Conservation (phyloP, 306 rosid genomes). For the Lupinus albus region DNA sequence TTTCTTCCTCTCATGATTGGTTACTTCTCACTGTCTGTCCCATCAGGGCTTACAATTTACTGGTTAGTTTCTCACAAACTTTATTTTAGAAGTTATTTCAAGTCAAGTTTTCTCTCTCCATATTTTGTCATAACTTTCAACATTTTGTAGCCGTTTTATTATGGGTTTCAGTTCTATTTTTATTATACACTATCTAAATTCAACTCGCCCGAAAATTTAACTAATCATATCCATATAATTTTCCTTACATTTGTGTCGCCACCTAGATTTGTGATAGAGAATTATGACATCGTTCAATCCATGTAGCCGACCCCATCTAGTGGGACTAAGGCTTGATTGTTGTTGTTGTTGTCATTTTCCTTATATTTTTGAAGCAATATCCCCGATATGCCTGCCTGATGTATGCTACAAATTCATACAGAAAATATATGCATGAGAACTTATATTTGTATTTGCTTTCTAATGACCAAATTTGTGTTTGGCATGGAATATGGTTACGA, state of each 20-base stretch:
- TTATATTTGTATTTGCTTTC: constrained; percentile 20
- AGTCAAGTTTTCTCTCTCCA: background rate
- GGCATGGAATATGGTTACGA: constrained; percentile 12
- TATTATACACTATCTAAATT: constrained; percentile 25
- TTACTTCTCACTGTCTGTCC: constrained; percentile 95
- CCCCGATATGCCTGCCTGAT: constrained; percentile 22
- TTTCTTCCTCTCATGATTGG: constrained; percentile 99
- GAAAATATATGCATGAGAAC: constrained; percentile 1
- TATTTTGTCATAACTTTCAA: background rate
- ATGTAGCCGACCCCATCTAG: too few relatives aligned
- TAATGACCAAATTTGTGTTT: background rate
- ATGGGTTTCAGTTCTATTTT: constrained; percentile 7
- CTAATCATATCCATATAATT: background rate
- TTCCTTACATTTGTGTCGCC: constrained; percentile 18
- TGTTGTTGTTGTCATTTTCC: too few relatives aligned
- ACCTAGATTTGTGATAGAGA: too few relatives aligned
- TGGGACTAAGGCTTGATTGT: too few relatives aligned
- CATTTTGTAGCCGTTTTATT: constrained; percentile 25
- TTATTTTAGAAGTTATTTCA: constrained; percentile 23
- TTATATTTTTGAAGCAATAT: constrained; percentile 22
- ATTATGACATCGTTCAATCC: too few relatives aligned
- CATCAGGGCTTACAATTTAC: constrained; percentile 96
- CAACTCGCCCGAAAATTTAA: constrained; percentile 32
- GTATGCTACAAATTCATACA: constrained; percentile 9
- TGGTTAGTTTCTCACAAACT: constrained; percentile 70